These are phyloP conservation scores for Cudoniella acicularis DNA, from an alignment of 495 filamentous ascomycete genomes.

Conservation along the genomic window DNA sequence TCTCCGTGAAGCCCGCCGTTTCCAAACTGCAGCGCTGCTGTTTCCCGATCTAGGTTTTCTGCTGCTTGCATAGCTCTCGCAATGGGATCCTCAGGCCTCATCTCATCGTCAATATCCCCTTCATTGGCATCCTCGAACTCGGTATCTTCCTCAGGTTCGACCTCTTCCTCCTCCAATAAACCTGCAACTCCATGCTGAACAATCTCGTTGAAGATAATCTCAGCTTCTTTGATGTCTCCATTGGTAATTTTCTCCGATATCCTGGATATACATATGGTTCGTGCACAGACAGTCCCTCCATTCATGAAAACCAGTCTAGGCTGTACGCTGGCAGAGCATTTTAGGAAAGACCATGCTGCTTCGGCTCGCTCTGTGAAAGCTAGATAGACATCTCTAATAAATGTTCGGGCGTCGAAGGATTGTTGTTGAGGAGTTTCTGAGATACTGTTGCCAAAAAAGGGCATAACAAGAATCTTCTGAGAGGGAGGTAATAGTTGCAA, in stretches of 20 bases:
- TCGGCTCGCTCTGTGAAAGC: constrained; percentile 38
- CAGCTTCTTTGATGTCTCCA: constrained; percentile 37
- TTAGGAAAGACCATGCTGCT: constrained; percentile 41
- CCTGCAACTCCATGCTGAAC: constrained; percentile 38
- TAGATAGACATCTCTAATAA: constrained; percentile 38
- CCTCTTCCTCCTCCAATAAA: constrained; percentile 18
- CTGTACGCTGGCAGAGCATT: constrained; percentile 32
- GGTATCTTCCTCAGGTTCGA: not conserved
- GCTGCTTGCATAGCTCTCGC: constrained; percentile 45
- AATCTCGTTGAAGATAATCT: constrained; percentile 40
- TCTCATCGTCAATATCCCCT: constrained; percentile 3
- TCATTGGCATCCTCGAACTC: constrained; percentile 2
- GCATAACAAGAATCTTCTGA: constrained; percentile 44
- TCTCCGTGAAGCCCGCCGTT: not conserved
- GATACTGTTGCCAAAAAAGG: constrained; percentile 36
- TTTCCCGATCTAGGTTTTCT: constrained; percentile 44
- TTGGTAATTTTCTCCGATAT: constrained; percentile 40
- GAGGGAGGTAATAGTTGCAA: constrained; percentile 47
- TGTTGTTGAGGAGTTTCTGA: constrained; percentile 15
- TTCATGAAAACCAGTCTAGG: constrained; percentile 48
- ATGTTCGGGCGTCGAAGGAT: constrained; percentile 31
- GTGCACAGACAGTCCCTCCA: constrained; percentile 45
- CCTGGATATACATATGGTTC: constrained; percentile 36
- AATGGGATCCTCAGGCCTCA: constrained; percentile 29
- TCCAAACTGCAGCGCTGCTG: constrained; percentile 37